Conservation (phyloP, 305 asterid species). For the Stenogyne calaminthoides region DNA sequence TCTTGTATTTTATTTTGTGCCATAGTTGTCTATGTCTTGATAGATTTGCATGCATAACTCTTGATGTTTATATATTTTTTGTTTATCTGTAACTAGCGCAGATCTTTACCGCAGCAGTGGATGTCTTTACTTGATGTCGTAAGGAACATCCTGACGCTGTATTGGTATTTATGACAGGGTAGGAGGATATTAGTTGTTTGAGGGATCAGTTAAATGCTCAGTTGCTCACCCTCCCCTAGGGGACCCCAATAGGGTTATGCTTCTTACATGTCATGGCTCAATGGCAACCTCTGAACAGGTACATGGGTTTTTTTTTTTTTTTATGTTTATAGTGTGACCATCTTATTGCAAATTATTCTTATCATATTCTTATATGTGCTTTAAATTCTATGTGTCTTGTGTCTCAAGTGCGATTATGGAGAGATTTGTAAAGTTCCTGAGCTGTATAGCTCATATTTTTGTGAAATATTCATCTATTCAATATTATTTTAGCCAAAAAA, state of each 20-base stretch:
- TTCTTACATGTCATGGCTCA: conserved; percentile 95
- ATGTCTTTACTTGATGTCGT: conserved; percentile 42
- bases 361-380: too few species aligned
- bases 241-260: conserved; percentile 92
- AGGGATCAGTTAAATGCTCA: conserved; percentile 97
- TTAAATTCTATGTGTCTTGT: background rate
- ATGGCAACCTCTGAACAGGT: conserved; percentile 99
- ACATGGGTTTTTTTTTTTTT: too few species aligned
- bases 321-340: too few species aligned
- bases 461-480: conserved; percentile 8
- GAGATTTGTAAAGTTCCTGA: background rate
- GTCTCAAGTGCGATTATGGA: conserved; percentile 17
- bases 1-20: background rate
- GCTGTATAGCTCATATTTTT: conserved; percentile 19
- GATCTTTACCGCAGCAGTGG: background rate
- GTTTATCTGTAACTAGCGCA: background rate
- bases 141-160: conserved; percentile 96
- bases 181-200: conserved; percentile 99
- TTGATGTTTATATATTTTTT: conserved; percentile 10
- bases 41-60: background rate
- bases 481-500: too few species aligned
- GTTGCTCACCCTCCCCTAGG: conserved; percentile 97
- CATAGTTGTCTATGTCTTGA: background rate
- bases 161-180: conserved; percentile 96
- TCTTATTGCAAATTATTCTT: too few species aligned